phyloP scores from a whole-genome alignment of 1,284 basidiomycete species.

The Paramarasmius palmivorus region DNA sequence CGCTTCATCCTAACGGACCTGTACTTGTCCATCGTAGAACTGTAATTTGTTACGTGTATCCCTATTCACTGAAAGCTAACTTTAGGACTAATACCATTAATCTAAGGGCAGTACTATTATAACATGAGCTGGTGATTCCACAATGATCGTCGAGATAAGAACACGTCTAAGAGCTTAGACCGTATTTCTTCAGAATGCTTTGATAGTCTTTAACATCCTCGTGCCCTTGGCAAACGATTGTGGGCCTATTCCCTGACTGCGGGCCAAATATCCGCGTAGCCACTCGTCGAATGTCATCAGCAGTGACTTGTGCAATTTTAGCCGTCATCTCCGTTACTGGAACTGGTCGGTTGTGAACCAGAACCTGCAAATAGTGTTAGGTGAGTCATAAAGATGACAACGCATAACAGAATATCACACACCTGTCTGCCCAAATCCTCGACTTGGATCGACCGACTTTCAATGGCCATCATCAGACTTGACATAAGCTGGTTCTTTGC shows the following conservation, averaged over 20 bases:
- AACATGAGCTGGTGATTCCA: no score
- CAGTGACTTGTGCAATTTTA: constrained; percentile 82
- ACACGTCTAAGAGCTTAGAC: constrained; percentile 38
- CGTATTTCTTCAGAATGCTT: constrained; percentile 66
- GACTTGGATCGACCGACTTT: constrained; percentile 88
- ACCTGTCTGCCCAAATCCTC: constrained; percentile 87
- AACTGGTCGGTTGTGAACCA: constrained; percentile 90
- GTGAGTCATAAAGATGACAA: constrained; percentile 4
- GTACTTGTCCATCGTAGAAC: no score
- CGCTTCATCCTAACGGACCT: background rate
- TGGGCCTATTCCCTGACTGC: constrained; percentile 60
- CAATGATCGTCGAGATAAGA: no score
- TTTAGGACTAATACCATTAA: no score
- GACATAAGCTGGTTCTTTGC: constrained; percentile 98
- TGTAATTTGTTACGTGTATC: no score
- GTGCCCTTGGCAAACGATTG: constrained; percentile 73
- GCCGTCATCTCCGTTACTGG: constrained; percentile 91
- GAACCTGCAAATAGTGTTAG: constrained; percentile 53
- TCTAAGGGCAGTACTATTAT: no score
- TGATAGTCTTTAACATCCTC: constrained; percentile 63
- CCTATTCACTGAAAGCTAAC: no score
- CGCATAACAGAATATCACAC: constrained; percentile 18
- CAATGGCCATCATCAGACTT: constrained; percentile 93
- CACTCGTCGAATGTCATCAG: constrained; percentile 72
- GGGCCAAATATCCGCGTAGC: constrained; percentile 74